A percentile compares a stretch with the other conserved stretches of the same genome.
Conservation (phyloP, 2,329 filamentous ascomycete genomes). For the Xylaria polymorpha region DNA sequence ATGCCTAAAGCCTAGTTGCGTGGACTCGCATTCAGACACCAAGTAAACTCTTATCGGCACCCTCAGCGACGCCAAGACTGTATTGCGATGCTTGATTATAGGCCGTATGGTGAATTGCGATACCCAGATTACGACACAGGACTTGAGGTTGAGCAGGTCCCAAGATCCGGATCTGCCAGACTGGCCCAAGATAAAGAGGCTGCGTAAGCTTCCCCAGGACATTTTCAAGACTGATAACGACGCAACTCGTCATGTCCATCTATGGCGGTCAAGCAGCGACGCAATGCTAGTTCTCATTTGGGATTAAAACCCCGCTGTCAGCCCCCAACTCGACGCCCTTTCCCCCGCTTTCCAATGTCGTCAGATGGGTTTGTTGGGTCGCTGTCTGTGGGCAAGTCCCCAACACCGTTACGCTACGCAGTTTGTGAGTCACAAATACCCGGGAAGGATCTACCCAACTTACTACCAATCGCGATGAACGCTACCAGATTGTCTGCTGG, state of each 20-base stretch:
- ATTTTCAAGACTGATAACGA: conserved; percentile 6
- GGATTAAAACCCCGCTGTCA: conserved; percentile 28
- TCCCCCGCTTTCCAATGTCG: conserved; percentile 27
- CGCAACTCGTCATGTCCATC: conserved; percentile 22
- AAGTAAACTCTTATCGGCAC: conserved; percentile 15
- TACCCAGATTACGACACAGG: conserved; percentile 25
- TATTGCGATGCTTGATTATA: conserved; percentile 6
- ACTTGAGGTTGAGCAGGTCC: conserved; percentile 11
- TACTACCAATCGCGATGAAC: not conserved
- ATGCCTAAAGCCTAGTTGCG: not conserved
- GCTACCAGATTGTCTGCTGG: conserved; percentile 3
- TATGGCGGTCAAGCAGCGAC: conserved; percentile 28
- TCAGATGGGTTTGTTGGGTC: conserved; percentile 19
- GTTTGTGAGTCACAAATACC: conserved; percentile 24
- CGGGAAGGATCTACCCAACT: conserved; percentile 10
- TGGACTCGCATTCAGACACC: conserved; percentile 16
- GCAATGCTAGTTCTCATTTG: conserved; percentile 11
- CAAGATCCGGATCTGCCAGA: conserved; percentile 21
- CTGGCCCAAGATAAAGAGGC: conserved; percentile 31
- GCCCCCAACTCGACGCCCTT: conserved; percentile 24
- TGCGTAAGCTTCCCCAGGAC: conserved; percentile 41
- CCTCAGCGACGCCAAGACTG: conserved; percentile 26
- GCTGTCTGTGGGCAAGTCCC: not conserved
- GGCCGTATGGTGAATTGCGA: conserved; percentile 13
- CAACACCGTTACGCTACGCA: not conserved